Conservation (phyloP, 2,329 filamentous ascomycete genomes). For the Fusarium acutatum region DNA sequence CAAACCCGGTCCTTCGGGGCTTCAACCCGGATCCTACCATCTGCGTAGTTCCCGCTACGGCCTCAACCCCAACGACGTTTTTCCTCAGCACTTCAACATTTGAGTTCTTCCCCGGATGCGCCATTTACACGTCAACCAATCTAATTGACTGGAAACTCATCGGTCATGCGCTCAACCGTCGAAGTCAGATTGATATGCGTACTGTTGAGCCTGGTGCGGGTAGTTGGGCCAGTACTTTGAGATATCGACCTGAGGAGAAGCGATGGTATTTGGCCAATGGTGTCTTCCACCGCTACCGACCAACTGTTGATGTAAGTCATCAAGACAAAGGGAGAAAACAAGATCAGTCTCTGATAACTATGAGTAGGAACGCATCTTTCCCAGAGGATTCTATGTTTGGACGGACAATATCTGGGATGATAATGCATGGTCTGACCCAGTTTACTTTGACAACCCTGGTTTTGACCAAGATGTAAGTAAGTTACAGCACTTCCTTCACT, state of each 20-base stretch:
- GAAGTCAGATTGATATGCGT: conserved; percentile 60
- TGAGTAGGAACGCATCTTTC: conserved; percentile 54
- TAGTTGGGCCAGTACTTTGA: conserved; percentile 57
- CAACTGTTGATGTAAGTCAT: conserved; percentile 43
- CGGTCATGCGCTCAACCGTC: conserved; percentile 59
- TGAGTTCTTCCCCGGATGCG: conserved; percentile 68
- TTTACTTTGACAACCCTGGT: conserved; percentile 62
- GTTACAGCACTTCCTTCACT: accelerated
- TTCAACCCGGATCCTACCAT: conserved; percentile 70
- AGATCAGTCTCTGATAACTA: not conserved
- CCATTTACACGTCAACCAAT: conserved; percentile 66
- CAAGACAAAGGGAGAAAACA: not conserved
- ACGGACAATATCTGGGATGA: conserved; percentile 63
- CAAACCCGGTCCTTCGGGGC: conserved; percentile 65
- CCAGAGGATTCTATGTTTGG: conserved; percentile 62
- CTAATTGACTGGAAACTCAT: conserved; percentile 63
- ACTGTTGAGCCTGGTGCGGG: conserved; percentile 61
- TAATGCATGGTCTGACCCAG: conserved; percentile 60
- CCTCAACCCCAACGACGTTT: conserved; percentile 49
- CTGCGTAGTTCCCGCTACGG: conserved; percentile 47
- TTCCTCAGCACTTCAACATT: conserved; percentile 70
- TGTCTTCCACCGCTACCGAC: conserved; percentile 54
- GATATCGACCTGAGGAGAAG: conserved; percentile 50
- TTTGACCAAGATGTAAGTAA: conserved; percentile 57
- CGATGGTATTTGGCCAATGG: conserved; percentile 58